phyloP scores from a whole-genome alignment of 2,329 filamentous ascomycete genomes.

The Orbilia javanica region DNA sequence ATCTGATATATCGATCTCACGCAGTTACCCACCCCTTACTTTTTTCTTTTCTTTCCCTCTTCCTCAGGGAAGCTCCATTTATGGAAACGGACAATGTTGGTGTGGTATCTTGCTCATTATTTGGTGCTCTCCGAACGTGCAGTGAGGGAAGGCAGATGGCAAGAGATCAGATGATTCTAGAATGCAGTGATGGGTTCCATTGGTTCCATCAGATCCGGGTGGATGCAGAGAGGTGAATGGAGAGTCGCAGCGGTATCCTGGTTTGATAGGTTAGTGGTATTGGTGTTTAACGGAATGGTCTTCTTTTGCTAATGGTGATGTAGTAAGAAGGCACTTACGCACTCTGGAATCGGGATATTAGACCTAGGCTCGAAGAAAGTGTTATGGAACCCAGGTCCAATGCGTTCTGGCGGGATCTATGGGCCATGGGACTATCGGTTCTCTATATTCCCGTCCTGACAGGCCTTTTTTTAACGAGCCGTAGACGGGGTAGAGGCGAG shows the following conservation, averaged over 20 bases:
- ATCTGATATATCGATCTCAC: neutral
- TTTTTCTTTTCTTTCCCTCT: too few species aligned
- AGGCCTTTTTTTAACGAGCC: neutral
- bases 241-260: conserved; percentile 1
- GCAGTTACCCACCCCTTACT: neutral
- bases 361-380: too few species aligned
- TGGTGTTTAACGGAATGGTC: neutral
- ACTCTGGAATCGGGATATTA: neutral
- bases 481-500: neutral
- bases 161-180: conserved; percentile 48
- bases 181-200: conserved; percentile 6
- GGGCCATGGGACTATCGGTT: too few species aligned
- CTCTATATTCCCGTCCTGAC: neutral
- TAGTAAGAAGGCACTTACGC: too few species aligned
- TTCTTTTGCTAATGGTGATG: neutral
- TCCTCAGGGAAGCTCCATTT: neutral
- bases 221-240: neutral
- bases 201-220: conserved; percentile 17
- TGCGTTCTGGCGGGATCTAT: neutral
- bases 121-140: neutral
- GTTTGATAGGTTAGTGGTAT: conserved; percentile 1
- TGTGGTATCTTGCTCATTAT: neutral
- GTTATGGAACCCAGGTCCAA: neutral
- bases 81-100: neutral
- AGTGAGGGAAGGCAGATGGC: neutral